Conservation (phyloP, 768 basidiomycete genomes). For the Roridomyces roridus region DNA sequence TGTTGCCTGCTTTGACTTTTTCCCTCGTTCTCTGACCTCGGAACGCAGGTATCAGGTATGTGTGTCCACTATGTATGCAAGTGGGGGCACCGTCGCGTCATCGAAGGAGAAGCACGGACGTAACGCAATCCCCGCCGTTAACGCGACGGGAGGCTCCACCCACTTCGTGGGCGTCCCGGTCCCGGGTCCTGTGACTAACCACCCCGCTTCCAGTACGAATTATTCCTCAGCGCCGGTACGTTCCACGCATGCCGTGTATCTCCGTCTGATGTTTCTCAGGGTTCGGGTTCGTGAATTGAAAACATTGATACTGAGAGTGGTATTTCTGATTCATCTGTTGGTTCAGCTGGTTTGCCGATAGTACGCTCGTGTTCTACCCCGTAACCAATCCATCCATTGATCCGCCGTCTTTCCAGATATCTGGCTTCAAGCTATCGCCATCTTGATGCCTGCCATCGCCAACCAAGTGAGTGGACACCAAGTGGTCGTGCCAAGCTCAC, state of each 20-base stretch:
- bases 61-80: too few relatives aligned
- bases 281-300: slow-evolving; percentile 16
- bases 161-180: not conserved
- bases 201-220: slow-evolving; percentile 8
- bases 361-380: too few relatives aligned
- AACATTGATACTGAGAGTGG: not conserved
- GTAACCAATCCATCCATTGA: not conserved
- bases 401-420: too few relatives aligned
- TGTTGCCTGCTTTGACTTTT: too few relatives aligned
- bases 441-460: slow-evolving; percentile 37
- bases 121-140: too few relatives aligned
- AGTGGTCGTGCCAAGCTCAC: slow-evolving; percentile 32
- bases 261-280: not conserved
- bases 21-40: not conserved
- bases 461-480: slow-evolving; percentile 2
- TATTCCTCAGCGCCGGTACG: slow-evolving; percentile 23
- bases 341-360: slow-evolving; percentile 27
- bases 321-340: too few relatives aligned
- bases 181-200: slow-evolving; percentile 4
- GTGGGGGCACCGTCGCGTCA: not conserved
- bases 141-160: too few relatives aligned
- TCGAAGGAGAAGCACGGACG: too few relatives aligned
- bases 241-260: not conserved
- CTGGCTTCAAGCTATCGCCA: slow-evolving; percentile 46
- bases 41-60: slow-evolving; percentile 22